Evolutionary conservation across 139 green algal genomes (phyloP), one percentile per base, ranked within the genome.

Genomic region (Yamagishiella unicocca): DNA sequence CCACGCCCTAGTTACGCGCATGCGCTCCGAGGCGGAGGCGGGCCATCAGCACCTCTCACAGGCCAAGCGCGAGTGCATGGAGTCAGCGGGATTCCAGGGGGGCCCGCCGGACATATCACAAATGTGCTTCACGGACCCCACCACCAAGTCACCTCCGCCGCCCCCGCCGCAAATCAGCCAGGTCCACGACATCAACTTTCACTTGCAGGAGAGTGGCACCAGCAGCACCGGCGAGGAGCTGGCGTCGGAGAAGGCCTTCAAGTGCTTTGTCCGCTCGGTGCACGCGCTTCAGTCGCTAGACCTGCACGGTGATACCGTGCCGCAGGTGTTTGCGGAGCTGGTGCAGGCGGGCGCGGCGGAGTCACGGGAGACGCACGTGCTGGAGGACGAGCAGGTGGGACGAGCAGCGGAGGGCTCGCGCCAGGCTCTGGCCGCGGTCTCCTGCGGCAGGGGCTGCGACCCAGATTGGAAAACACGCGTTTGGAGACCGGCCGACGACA

Each of bases 261-360:
- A 92, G 66, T 94, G 93, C 88, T 96, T 94, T 87, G 92, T 93
- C 9, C 80, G 84, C 25, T 93, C 93, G 1, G 90, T 95, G 72
- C 89, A 95, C 42, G 78, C 92, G 74, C 83, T 96, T 43, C 92
- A 96, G 87, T 87, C 78, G 29, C 64, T 95, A 24, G 89, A 94
- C 71, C 74, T 93, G 67, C 90, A 92, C 19, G 86, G 79, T 0
- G 80, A 90, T 78, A 66, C 46, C 12, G 81, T 92, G 22, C 61
- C 40, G 61, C 77, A 89, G 24, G 89, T 90, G 12, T 89, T 91
- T 53, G 54, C 88, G 22, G 88, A 92, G 33, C 78, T 84, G 29
- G 74, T 86, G 76, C 42, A 70, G 74, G 38, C 50, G 67, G 78
- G 31, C 29, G 54, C 64, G 37, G 46, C 62, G 54, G 87, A 88